Base-by-base conservation (phyloP, 768 basidiomycete genomes). In the Boletus fagicola region DNA sequence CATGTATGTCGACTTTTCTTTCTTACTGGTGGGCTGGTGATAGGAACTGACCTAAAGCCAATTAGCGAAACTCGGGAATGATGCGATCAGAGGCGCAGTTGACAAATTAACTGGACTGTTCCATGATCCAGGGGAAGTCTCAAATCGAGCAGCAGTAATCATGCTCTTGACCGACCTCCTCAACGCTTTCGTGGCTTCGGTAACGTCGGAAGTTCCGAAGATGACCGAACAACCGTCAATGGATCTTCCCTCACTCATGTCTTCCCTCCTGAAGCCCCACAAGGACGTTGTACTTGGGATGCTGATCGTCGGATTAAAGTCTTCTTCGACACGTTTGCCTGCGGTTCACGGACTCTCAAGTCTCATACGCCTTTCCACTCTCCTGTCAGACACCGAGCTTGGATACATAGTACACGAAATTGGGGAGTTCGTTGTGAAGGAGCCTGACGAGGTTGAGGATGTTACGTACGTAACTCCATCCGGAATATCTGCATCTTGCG, bases 91-190 rank as follows among this genome's bases (percentile, higher is more conserved):
- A 0, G 83, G 88, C 64, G 83, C 82, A 0, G 68, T 94, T 0
- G 86, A 90, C 4, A 88, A 90, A 68, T 79, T 97, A n/a, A 81
- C 88, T 59, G 79, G 77, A 56, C 77, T 92, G 43, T 95, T 91
- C 75, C 79, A 83, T 57, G 79, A 84, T 61, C 87, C 89, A 5
- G 83, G 83, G 51, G 90, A 93, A 66, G 74, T 79, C 1, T 75
- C 82, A 16, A 86, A 83, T 58, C 84, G 92, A 13, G 79, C 84
- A 1, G 77, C 88, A 0, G 81, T 88, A 24, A 75, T 94, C 16
- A 71, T 81, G 11, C 77, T 90, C 8, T 80, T 96, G 24, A 79
- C 84, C 2, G 87, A 90, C 43, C 65, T 92, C 28, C 77, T 89
- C 36, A 76, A 74, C 8, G 81, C 86, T 18, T 61, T 70, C n/a